phyloP scores from a whole-genome alignment of 1,284 basidiomycete species.

The Sanguinoderma infundibulare region DNA sequence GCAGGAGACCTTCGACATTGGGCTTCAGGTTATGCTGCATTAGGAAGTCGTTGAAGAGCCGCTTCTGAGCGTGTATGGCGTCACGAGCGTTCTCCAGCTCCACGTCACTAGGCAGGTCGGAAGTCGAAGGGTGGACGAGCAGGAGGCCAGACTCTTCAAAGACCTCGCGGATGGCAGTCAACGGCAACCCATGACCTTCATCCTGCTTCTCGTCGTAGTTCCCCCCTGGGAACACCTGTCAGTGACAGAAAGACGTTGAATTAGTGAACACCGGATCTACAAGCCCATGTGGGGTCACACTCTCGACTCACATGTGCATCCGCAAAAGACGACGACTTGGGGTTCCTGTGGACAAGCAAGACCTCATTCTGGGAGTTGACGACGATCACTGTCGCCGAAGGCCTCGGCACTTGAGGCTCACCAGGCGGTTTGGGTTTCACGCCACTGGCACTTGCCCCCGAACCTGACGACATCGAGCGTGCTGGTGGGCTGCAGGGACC shows the following conservation, averaged over 20 bases:
- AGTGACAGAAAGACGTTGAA: slow-evolving; percentile 2
- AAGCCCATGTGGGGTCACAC: not conserved
- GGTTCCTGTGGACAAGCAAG: slow-evolving; percentile 70
- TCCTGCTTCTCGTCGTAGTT: slow-evolving; percentile 67
- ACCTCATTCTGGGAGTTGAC: slow-evolving; percentile 69
- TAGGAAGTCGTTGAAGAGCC: slow-evolving; percentile 60
- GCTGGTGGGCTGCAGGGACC: not conserved
- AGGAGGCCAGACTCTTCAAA: slow-evolving; percentile 76
- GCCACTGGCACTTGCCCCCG: not conserved
- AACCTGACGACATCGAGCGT: slow-evolving; percentile 9
- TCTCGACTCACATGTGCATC: slow-evolving; percentile 59
- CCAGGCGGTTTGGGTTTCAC: not conserved
- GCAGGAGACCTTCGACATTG: slow-evolving; percentile 52
- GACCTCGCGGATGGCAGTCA: slow-evolving; percentile 73
- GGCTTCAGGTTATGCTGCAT: slow-evolving; percentile 44
- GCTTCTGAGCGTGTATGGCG: slow-evolving; percentile 55
- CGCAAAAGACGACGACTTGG: slow-evolving; percentile 62
- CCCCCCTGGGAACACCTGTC: slow-evolving; percentile 75
- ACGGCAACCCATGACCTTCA: slow-evolving; percentile 43
- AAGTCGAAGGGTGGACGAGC: slow-evolving; percentile 49
- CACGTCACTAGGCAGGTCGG: slow-evolving; percentile 37
- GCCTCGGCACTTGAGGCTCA: slow-evolving; percentile 36
- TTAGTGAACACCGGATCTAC: not conserved
- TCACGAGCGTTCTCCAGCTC: slow-evolving; percentile 57
- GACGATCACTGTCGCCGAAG: slow-evolving; percentile 68